Evolutionary conservation across 2,329 filamentous ascomycete genomes (phyloP), one percentile per base, ranked within the genome.

Genomic region (Mycogone perniciosa): DNA sequence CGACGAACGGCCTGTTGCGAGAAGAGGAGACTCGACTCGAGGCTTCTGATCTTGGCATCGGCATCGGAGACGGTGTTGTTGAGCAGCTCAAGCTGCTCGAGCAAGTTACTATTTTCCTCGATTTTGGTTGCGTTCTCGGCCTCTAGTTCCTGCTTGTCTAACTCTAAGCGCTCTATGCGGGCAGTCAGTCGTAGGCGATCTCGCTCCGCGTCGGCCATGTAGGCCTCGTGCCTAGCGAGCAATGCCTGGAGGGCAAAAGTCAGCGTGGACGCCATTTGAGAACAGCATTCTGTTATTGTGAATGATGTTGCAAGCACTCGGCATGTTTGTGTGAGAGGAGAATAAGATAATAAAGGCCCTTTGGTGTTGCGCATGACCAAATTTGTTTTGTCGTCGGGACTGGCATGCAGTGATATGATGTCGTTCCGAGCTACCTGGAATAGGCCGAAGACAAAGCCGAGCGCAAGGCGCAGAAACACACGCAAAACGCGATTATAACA

Each of bases 191-290:
- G 81, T 54, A 77, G 73, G 54, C 91, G 87, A 66, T 96, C 90
- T 60, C 84, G 82, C 74, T 96, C 90, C 53, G 91, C 89, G 67
- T 96, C 89, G 59, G 85, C 85, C 78, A 96, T 92, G 70, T 95
- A 96, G 53, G 88, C 84, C 75, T 97, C 91, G 79, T 99, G 91
- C 62, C 92, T 86, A 57, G 86, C 83, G 39, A 99, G 82, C 51
- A 99, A 78, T 54, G 90, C 90, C 93, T 97, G 84, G 53, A 86
- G 70, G 48, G 79, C 74, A 70, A 82, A 87, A 48, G 83, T 95
- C 71, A 95, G 86, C 72, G 77, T 78, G 58, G 76, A 74, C 53
- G 64, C 56, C 54, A 60, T 59, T 40, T 52, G 48, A 39, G 33
- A 31, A 13, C 7, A 41, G 49, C 27, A 31, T 20, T 20, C 20